These are phyloP conservation scores for Arctium minus DNA, from an alignment of 129 eudicot species.

Conservation along the genomic window DNA sequence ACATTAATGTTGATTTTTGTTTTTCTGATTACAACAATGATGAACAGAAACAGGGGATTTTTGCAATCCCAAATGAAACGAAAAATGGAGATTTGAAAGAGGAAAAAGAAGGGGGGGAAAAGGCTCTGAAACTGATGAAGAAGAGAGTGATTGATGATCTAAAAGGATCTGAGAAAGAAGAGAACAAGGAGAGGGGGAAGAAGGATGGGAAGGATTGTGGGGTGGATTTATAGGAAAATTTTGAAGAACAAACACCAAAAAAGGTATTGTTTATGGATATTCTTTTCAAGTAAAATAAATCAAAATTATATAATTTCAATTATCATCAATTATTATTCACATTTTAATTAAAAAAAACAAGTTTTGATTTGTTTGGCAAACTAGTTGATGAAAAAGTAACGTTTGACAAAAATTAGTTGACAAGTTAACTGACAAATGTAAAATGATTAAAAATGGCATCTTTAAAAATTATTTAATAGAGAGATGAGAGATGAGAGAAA, in stretches of 20 bases:
- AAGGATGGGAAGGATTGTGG: constrained; percentile 30
- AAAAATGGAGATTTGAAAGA: background rate
- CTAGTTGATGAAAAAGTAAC: too few species aligned
- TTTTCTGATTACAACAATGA: constrained; percentile 12
- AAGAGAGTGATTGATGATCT: constrained; percentile 11
- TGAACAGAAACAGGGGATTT: background rate
- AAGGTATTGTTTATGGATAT: constrained; percentile 16
- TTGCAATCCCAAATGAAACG: background rate
- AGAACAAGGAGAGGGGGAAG: constrained; percentile 50
- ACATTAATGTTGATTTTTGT: constrained; percentile 53
- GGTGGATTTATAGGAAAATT: constrained; percentile 57
- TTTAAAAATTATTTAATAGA: too few species aligned
- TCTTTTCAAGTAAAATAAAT: background rate
- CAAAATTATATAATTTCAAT: background rate
- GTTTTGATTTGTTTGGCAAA: too few species aligned
- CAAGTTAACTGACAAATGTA: too few species aligned
- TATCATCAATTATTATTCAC: background rate
- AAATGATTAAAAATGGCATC: too few species aligned
- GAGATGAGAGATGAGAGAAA: too few species aligned
- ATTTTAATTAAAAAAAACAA: too few species aligned
- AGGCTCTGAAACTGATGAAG: background rate
- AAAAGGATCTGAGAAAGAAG: constrained; percentile 15
- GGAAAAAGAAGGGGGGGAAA: background rate
- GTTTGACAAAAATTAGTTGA: too few species aligned
- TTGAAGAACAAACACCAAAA: constrained; percentile 22